These are phyloP conservation scores for Candida montana DNA, from an alignment of 805 yeast genomes.

Conservation along the genomic window DNA sequence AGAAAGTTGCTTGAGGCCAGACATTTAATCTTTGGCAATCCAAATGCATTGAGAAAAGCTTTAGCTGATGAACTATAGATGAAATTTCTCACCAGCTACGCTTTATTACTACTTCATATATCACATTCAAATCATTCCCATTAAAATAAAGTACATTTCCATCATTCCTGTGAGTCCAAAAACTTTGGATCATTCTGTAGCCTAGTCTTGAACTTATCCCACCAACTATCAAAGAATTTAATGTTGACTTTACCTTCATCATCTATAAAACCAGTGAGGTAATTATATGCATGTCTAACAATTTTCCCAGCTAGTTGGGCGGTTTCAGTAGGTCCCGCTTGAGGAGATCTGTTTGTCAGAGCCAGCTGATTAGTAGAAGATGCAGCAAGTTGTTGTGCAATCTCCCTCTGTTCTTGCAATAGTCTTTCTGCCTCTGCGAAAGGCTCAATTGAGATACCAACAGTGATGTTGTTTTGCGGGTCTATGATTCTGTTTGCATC, in stretches of 20 bases:
- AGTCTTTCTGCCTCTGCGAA: slow-evolving; percentile 57
- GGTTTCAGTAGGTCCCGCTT: slow-evolving; percentile 34
- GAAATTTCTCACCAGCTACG: no score
- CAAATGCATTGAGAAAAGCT: slow-evolving; percentile 60
- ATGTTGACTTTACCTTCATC: slow-evolving; percentile 76
- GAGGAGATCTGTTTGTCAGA: slow-evolving; percentile 24
- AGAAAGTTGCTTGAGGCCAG: slow-evolving; percentile 41
- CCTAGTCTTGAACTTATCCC: slow-evolving; percentile 81
- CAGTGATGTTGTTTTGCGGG: slow-evolving; percentile 32
- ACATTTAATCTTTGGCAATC: slow-evolving; percentile 74
- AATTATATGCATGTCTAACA: slow-evolving; percentile 89
- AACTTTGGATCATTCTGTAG: slow-evolving; percentile 79
- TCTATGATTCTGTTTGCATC: slow-evolving; percentile 25
- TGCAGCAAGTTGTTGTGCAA: not conserved
- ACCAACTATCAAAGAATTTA: slow-evolving; percentile 88
- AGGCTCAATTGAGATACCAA: slow-evolving; percentile 93
- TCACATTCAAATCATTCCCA: no score
- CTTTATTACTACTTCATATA: no score
- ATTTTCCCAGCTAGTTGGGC: slow-evolving; percentile 78
- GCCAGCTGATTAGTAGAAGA: slow-evolving; percentile 23
- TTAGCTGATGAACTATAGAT: slow-evolving; percentile 44
- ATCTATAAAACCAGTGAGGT: slow-evolving; percentile 82
- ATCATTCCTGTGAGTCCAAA: slow-evolving; percentile 42
- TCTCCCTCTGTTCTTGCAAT: slow-evolving; percentile 35
- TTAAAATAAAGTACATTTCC: no score